Percentiles rank a stretch among this genome's conserved stretches.
These are phyloP conservation scores for Kentomonas sorsogonicus DNA, from an alignment of 208 protist species.

Conservation along the genomic window DNA sequence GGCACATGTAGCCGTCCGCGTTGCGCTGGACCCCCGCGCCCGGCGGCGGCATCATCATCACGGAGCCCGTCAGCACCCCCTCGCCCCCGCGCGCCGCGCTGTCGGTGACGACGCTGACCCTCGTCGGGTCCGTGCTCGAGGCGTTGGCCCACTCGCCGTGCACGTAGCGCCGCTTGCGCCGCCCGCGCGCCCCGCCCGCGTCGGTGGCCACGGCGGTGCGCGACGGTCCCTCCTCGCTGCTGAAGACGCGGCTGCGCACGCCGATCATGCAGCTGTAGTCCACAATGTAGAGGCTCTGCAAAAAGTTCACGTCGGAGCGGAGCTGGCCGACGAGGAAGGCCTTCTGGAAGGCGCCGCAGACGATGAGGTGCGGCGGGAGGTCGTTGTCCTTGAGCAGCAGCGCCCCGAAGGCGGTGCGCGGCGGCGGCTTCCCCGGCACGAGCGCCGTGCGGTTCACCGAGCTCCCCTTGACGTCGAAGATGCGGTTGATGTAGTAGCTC, in stretches of 20 bases:
- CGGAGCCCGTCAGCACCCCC: neutral
- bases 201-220: constrained; percentile 52
- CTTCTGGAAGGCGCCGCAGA: constrained; percentile 67
- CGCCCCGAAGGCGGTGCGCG: constrained; percentile 73
- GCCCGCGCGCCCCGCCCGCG: too few relatives aligned
- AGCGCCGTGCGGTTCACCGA: constrained; percentile 65
- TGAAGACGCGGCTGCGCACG: constrained; percentile 78
- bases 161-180: constrained; percentile 13
- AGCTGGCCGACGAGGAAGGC: constrained; percentile 84
- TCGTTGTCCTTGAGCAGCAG: constrained; percentile 87
- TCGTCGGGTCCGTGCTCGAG: constrained; percentile 10
- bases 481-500: constrained; percentile 82
- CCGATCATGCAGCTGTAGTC: constrained; percentile 93
- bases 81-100: constrained; percentile 2
- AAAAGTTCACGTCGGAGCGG: constrained; percentile 72
- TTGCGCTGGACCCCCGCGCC: constrained; percentile 5
- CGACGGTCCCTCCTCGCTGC: constrained; percentile 51
- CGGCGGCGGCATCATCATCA: neutral
- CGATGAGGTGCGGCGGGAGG: constrained; percentile 75
- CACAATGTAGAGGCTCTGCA: constrained; percentile 76
- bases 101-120: constrained; percentile 14
- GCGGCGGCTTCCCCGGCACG: constrained; percentile 39
- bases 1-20: constrained; percentile 46
- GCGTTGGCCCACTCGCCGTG: too few relatives aligned
- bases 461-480: constrained; percentile 91